phyloP scores from a whole-genome alignment of 2,329 filamentous ascomycete species.

The Colletotrichum coccodes region DNA sequence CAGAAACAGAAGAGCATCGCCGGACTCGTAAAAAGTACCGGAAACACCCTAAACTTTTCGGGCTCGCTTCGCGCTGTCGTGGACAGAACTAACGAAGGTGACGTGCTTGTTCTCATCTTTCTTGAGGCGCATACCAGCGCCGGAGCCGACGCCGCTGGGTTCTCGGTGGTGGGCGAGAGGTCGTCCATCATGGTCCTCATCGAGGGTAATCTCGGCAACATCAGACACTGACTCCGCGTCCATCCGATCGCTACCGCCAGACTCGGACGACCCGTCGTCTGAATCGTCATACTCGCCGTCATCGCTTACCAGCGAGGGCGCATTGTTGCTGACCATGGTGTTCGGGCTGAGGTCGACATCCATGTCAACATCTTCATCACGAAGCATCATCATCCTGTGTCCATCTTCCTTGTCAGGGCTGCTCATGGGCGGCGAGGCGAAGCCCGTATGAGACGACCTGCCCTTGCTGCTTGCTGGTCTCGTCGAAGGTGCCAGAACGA shows the following conservation, averaged over 20 bases:
- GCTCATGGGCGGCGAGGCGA: constrained; percentile 47
- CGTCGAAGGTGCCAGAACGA: constrained; percentile 48
- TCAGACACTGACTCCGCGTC: constrained; percentile 70
- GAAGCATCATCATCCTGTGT: constrained; percentile 45
- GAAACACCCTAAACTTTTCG: constrained; percentile 29
- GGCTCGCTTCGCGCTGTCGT: constrained; percentile 46
- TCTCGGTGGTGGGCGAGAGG: constrained; percentile 55
- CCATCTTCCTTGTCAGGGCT: constrained; percentile 36
- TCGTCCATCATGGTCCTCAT: constrained; percentile 63
- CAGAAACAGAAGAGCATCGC: not conserved
- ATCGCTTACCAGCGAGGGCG: constrained; percentile 83
- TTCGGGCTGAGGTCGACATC: constrained; percentile 75
- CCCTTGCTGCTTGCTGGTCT: constrained; percentile 70
- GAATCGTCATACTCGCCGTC: constrained; percentile 83
- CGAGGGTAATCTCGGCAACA: constrained; percentile 70
- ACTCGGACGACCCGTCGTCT: constrained; percentile 70
- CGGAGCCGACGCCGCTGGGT: constrained; percentile 43
- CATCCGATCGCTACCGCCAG: constrained; percentile 65
- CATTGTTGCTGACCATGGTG: constrained; percentile 78
- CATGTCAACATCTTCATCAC: constrained; percentile 63
- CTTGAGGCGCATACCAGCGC: constrained; percentile 57
- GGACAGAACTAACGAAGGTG: constrained; percentile 63
- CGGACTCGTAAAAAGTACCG: not conserved
- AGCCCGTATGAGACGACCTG: constrained; percentile 50
- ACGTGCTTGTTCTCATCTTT: constrained; percentile 67